phyloP scores from a whole-genome alignment of 1,284 basidiomycete genomes.

The Apiotrichum veenhuisii region DNA sequence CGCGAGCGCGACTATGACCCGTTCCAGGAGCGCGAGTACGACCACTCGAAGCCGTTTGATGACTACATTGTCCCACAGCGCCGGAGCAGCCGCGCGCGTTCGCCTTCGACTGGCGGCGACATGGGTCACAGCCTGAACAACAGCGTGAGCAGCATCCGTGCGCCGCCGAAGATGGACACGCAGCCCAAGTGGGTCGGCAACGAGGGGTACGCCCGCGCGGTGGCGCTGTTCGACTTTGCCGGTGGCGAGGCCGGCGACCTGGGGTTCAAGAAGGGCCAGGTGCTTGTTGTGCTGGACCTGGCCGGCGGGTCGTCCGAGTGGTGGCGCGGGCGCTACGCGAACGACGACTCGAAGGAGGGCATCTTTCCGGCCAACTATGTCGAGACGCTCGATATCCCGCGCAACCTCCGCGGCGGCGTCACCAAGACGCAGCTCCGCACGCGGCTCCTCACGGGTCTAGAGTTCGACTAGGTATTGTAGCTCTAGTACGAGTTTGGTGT shows the following conservation, averaged over 20 bases:
- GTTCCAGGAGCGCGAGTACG: constrained; percentile 4
- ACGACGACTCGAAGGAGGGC: constrained; percentile 59
- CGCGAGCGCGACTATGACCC: constrained; percentile 10
- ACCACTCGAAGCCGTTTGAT: constrained; percentile 8
- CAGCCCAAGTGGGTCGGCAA: not conserved
- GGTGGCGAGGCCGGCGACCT: constrained; percentile 75
- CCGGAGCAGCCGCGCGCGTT: not conserved
- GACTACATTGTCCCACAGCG: constrained; percentile 10
- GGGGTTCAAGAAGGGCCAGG: constrained; percentile 76
- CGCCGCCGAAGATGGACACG: too few relatives aligned
- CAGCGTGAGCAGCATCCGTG: not conserved
- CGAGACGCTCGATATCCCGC: constrained; percentile 51
- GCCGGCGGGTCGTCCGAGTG: constrained; percentile 74
- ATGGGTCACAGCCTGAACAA: too few relatives aligned
- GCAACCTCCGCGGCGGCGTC: constrained; percentile 30
- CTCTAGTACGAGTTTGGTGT: not conserved
- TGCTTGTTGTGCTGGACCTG: constrained; percentile 70
- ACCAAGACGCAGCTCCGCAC: constrained; percentile 29
- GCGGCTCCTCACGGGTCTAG: constrained; percentile 18
- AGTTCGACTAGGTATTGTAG: constrained; percentile 10
- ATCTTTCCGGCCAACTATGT: constrained; percentile 60
- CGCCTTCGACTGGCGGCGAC: too few relatives aligned
- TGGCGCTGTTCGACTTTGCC: constrained; percentile 73
- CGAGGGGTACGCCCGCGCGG: constrained; percentile 60
- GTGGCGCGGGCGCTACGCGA: constrained; percentile 56